Conservation (phyloP, 148 eudicot genomes). For the Pouteria glomerata region DNA sequence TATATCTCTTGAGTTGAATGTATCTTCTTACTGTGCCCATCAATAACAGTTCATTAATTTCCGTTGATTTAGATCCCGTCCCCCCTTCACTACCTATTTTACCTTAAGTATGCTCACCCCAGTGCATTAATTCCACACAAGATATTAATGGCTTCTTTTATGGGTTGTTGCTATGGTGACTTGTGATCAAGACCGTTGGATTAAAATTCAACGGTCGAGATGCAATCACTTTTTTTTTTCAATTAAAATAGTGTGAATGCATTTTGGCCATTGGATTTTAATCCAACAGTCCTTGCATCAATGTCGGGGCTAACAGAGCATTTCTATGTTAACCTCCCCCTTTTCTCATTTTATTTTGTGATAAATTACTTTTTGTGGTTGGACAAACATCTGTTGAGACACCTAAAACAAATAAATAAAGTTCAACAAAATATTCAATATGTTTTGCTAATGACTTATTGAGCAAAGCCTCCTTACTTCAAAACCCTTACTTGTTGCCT, state of each 20-base stretch:
- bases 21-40: not conserved
- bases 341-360: not conserved
- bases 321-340: no score
- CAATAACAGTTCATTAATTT: not conserved
- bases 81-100: not conserved
- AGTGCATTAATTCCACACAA: not conserved
- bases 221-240: no score
- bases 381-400: not conserved
- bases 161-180: no score
- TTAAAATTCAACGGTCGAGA: no score
- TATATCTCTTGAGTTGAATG: not conserved
- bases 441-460: not conserved
- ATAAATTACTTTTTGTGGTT: not conserved
- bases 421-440: not conserved
- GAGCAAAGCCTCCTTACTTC: not conserved
- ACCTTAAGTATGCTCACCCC: not conserved
- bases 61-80: not conserved
- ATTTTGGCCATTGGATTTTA: no score
- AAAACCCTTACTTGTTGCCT: not conserved
- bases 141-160: not conserved
- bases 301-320: no score
- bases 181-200: no score
- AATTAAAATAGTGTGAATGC: no score
- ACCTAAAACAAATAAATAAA: not conserved
- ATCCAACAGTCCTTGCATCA: no score